Conservation (phyloP, 1,139 yeast genomes). For the Trichomonascaceae sp. region DNA sequence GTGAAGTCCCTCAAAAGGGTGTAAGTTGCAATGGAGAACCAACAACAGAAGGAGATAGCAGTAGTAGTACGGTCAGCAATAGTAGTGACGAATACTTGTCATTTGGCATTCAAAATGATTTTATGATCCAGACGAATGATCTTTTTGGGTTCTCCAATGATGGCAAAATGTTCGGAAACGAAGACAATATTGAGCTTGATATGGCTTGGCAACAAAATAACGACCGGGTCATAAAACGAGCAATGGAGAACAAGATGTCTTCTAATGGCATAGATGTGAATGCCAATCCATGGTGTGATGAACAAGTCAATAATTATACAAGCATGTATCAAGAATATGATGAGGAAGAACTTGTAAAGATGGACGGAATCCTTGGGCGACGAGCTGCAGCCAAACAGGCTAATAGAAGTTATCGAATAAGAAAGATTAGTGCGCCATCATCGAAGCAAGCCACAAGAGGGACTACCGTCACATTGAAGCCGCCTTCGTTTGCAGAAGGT, state of each 20-base stretch:
- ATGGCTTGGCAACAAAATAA: background rate
- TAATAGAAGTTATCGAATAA: background rate
- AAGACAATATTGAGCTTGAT: background rate
- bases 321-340: background rate
- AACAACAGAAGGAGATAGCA: background rate
- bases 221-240: background rate
- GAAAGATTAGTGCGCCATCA: constrained; percentile 1
- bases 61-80: background rate
- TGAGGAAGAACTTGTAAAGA: background rate
- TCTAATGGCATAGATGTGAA: background rate
- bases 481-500: constrained; percentile 20
- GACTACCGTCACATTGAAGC: constrained; percentile 16
- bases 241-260: background rate
- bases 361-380: background rate
- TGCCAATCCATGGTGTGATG: background rate
- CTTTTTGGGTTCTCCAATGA: background rate
- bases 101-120: background rate
- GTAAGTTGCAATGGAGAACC: background rate
- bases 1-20: background rate
- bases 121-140: background rate
- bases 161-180: background rate
- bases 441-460: constrained; percentile 15
- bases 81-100: background rate
- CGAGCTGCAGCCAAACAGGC: background rate
- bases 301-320: background rate